Evolutionary conservation across 129 eudicot genomes (phyloP), one percentile per base, ranked within the genome.

Genomic region (Flaveria bidentis): DNA sequence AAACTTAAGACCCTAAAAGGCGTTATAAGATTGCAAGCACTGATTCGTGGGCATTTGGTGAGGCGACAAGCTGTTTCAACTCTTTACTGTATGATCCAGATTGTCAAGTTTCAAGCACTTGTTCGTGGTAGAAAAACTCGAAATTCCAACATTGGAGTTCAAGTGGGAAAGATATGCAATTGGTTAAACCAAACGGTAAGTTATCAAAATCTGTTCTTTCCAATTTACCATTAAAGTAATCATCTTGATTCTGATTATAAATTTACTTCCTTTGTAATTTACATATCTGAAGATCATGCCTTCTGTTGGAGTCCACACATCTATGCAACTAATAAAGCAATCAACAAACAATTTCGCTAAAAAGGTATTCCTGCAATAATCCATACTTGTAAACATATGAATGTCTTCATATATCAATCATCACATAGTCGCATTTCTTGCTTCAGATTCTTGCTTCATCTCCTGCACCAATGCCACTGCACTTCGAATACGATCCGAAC

Each of bases 21-120:
- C 81, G 79, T 86, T 20, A 73, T 82, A 72, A 76, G 82, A 65
- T 63, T 88, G 33, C 93, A 86, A 74, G 93, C 90, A 56, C 78
- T 88, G 67, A 80, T 86, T 63, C 93, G 90, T 23, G 93, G 93
- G 5, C 87, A 79, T 51, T 76, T 88, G 62, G 93, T 88, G 67
- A 80, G 93, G n/a, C 82, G 93, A 60, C 93, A 88, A 79, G 90
- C 90, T 68, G 76, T 85, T 73, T 76, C 93, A 9, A 88, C 90
- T 72, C 69, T 88, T 50, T 18, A 78, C 13, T 84, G 87, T 49
- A 67, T 86, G 86, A 71, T 76, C 56, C 87, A 77, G 23, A 79
- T 88, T 72, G 85, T 86, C 53, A 86, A 79, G 84, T 52, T 88
- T 9, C 93, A 86, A 23, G 90, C 86, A 55, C 60, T 88, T 28